Evolutionary conservation across 139 green algal genomes (phyloP).

Genomic region (Coccomyxa sp.): DNA sequence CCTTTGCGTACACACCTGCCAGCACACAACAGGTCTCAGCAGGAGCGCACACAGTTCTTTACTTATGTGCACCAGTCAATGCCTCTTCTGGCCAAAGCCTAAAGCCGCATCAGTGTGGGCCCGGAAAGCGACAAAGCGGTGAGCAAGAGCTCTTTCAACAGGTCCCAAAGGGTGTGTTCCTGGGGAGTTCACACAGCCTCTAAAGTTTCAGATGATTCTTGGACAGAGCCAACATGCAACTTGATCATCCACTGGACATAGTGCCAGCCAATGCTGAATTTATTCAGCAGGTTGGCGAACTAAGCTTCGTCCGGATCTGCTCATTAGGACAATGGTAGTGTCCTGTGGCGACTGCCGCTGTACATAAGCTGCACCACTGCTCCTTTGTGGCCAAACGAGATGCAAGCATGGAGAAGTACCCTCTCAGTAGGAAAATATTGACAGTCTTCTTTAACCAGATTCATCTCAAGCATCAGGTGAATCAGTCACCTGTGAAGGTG

Average conservation of each 20-base stretch:
- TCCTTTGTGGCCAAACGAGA: neutral
- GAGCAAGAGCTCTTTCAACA: neutral
- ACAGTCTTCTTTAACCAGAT: too few relatives aligned
- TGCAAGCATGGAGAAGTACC: neutral
- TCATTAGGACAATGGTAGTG: neutral
- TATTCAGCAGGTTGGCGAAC: neutral
- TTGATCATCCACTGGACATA: too few relatives aligned
- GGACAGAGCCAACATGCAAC: too few relatives aligned
- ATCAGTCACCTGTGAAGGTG: conserved; percentile 24
- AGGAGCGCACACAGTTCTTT: neutral
- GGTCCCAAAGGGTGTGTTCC: neutral
- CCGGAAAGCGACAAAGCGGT: too few relatives aligned
- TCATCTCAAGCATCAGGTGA: neutral
- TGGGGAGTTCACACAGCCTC: neutral
- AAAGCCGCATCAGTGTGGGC: neutral
- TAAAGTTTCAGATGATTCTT: neutral
- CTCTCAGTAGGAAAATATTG: too few relatives aligned
- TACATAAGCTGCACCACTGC: too few relatives aligned
- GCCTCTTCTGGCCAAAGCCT: neutral
- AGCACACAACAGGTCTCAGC: neutral
- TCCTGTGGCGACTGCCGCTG: neutral
- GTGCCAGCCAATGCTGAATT: neutral
- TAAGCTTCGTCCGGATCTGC: neutral
- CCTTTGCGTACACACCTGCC: conserved; percentile 21
- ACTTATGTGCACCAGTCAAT: neutral